phyloP scores from a whole-genome alignment of 2,329 filamentous ascomycete species.

The Aspergillus sp. region DNA sequence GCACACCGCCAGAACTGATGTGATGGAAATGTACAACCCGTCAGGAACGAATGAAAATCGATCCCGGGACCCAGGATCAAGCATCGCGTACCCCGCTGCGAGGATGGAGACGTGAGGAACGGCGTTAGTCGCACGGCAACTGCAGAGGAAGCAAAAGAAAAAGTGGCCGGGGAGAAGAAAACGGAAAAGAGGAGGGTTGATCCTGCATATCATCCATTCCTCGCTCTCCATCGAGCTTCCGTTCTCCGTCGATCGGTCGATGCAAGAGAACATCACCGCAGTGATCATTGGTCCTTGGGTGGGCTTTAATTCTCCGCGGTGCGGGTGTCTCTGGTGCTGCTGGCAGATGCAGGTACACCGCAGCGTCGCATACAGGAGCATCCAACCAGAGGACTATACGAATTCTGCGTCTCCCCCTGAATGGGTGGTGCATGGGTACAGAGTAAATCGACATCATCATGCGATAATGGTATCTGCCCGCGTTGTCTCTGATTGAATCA shows the following conservation, averaged over 20 bases:
- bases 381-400: too few relatives aligned
- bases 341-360: neutral
- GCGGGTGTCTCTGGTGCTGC: neutral
- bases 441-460: neutral
- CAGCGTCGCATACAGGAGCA: neutral
- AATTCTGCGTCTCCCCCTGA: too few relatives aligned
- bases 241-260: conserved; percentile 10
- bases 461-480: neutral
- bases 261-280: neutral
- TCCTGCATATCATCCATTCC: conserved; percentile 13
- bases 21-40: neutral
- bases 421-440: too few relatives aligned
- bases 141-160: neutral
- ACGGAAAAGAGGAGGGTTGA: conserved; percentile 6
- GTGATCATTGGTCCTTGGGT: neutral
- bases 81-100: neutral
- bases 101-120: neutral
- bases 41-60: neutral
- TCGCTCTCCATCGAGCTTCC: conserved; percentile 6
- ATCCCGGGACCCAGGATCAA: neutral
- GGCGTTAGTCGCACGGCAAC: neutral
- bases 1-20: neutral
- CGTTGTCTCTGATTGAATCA: neutral
- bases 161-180: conserved; percentile 8
- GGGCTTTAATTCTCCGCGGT: neutral